A percentile compares a stretch with the other conserved stretches of the same genome.
Conservation (phyloP, 1,139 yeast genomes). For the Hansenula sp. region DNA sequence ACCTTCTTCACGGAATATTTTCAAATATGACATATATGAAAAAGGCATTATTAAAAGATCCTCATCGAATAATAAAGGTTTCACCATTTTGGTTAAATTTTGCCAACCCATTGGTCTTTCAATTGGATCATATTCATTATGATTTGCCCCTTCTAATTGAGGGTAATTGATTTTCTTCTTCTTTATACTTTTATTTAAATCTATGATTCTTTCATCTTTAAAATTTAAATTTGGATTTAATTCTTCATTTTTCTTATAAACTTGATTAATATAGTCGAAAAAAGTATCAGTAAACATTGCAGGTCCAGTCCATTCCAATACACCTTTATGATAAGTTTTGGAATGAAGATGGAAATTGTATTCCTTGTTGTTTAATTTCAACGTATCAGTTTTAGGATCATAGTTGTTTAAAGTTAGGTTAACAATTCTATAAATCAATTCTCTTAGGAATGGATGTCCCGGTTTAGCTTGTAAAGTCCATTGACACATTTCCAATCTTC, state of each 20-base stretch:
- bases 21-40: too few species aligned
- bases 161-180: slow-evolving; percentile 2
- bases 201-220: slow-evolving; percentile 25
- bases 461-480: slow-evolving; percentile 75
- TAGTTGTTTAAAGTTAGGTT: slow-evolving; percentile 53
- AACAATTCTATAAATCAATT: slow-evolving; percentile 71
- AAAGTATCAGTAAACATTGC: slow-evolving; percentile 58
- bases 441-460: slow-evolving; percentile 86
- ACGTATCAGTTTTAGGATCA: slow-evolving; percentile 21
- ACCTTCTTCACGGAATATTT: not conserved
- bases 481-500: slow-evolving; percentile 70
- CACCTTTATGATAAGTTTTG: slow-evolving; percentile 56
- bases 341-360: slow-evolving; percentile 27
- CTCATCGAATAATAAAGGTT: slow-evolving; percentile 11
- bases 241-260: slow-evolving; percentile 28
- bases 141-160: slow-evolving; percentile 5
- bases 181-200: slow-evolving; percentile 15
- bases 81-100: slow-evolving; percentile 9
- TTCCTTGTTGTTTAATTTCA: slow-evolving; percentile 22
- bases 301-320: slow-evolving; percentile 58
- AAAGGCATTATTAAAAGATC: slow-evolving; percentile 13
- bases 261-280: slow-evolving; percentile 38
- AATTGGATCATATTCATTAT: slow-evolving; percentile 4
- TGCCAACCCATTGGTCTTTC: slow-evolving; percentile 15
- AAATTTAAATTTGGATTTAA: not conserved